Evolutionary conservation across 2,329 filamentous ascomycete species (phyloP), one percentile per base, ranked within the genome.

Genomic region (Rosellinia necatrix): DNA sequence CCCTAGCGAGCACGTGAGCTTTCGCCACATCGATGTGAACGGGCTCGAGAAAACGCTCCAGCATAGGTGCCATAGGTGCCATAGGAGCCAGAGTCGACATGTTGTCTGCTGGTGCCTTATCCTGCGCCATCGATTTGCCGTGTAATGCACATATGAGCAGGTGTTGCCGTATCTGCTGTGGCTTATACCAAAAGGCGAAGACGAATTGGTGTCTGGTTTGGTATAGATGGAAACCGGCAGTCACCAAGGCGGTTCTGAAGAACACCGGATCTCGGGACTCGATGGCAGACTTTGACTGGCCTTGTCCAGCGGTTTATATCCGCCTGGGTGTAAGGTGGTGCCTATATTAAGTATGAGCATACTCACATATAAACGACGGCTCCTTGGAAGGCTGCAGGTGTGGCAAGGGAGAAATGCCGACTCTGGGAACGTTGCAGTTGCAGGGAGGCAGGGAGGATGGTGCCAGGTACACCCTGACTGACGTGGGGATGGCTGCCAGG

Each of bases 41-140:
- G 17, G 82, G 81, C 53, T 68, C 65, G 55, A 86, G 70, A 65
- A 85, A 85, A 30, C 75, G 72, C 35, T 71, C 68, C 54, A 79
- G 63, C 55, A 58, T 48, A 27, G 57, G 34, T 29, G 59, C 57
- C 55, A 58, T 48, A 27, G 57, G 34, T 29, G 59, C 57, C 55
- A 65, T 65, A 17, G 37, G 56, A 46, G 38, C 41, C 32, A 32
- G 9, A 29, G 30, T 24, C 34, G 51, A 50, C 56, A 55, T 53
- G 12, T 46, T 53, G 56, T 44, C 41, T 15, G 24, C 44, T 47
- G 17, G 43, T 12, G 12, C 27, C 30, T 30, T 48, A 34, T 13
- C 22, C 27, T 35, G 47, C 30, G 47, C 43, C 38, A 56, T 50
- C 47, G 12, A 47, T 41, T 55, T 48, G 27, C 49, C 53, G 53